phyloP scores from a whole-genome alignment of 169 alveolate species.

The Cryptosporidium sp. region DNA sequence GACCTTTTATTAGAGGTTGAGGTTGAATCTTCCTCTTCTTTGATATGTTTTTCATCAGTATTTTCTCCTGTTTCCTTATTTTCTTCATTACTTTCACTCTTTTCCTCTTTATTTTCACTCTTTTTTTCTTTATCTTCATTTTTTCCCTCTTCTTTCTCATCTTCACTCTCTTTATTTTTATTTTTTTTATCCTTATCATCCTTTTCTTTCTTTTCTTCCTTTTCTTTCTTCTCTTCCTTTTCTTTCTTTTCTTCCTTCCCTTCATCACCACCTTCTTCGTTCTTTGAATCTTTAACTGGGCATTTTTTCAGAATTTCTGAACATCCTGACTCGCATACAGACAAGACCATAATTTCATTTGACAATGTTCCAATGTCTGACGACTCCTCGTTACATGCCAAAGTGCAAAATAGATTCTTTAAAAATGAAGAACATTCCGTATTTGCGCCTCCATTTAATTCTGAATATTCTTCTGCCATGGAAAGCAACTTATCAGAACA shows the following conservation, averaged over 20 bases:
- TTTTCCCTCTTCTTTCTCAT: neutral
- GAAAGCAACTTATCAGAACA: conserved; percentile 54
- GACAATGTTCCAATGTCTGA: conserved; percentile 58
- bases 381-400: conserved; percentile 74
- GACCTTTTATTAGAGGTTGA: neutral
- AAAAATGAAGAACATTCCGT: conserved; percentile 37
- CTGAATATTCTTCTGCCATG: conserved; percentile 50
- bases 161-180: neutral
- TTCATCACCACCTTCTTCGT: neutral
- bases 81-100: neutral
- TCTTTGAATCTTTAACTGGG: conserved; percentile 1
- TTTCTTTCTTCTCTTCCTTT: neutral
- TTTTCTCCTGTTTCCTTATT: neutral
- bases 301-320: conserved; percentile 50
- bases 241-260: neutral
- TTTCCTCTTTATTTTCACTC: neutral
- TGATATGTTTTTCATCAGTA: neutral
- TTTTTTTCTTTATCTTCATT: neutral
- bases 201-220: neutral
- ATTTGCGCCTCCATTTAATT: neutral
- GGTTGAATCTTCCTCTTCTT: neutral
- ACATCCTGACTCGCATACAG: conserved; percentile 66
- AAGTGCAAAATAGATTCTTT: conserved; percentile 63
- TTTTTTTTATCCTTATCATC: neutral
- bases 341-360: conserved; percentile 34